Evolutionary conservation across 805 yeast species (phyloP).

Genomic region (Maudiozyma barnettii): DNA sequence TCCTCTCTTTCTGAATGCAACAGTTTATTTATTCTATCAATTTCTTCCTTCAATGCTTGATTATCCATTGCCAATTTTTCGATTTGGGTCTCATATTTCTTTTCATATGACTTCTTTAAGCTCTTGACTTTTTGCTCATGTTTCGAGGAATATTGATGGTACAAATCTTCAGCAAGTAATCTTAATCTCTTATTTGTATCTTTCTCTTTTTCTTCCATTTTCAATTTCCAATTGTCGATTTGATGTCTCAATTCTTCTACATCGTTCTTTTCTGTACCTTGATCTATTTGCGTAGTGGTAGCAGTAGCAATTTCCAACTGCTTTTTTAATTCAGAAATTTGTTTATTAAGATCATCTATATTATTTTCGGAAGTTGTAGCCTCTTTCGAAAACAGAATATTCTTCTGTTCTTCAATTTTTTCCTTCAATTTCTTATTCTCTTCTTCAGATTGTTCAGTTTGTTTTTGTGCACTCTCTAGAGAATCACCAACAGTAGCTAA

Average conservation of each 20-base stretch:
- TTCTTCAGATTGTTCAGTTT: constrained; percentile 6
- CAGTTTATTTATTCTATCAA: constrained; percentile 42
- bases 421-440: constrained; percentile 2
- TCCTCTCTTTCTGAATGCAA: constrained; percentile 46
- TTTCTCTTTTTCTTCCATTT: constrained; percentile 33
- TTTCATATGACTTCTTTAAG: constrained; percentile 49
- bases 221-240: constrained; percentile 26
- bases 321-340: background rate
- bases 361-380: background rate
- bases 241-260: constrained; percentile 14
- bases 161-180: constrained; percentile 58
- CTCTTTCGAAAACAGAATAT: no score
- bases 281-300: constrained; percentile 7
- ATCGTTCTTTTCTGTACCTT: constrained; percentile 6
- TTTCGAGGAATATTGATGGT: constrained; percentile 64
- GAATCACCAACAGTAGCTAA: constrained; percentile 28
- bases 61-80: constrained; percentile 36
- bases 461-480: constrained; percentile 10
- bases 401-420: constrained; percentile 10
- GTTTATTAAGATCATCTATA: background rate
- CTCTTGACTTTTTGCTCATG: constrained; percentile 64
- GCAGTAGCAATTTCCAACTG: background rate
- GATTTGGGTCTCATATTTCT: constrained; percentile 40
- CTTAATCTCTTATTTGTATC: constrained; percentile 48
- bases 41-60: constrained; percentile 39